phyloP scores from a whole-genome alignment of 805 yeast genomes.

The Pichia californica region DNA sequence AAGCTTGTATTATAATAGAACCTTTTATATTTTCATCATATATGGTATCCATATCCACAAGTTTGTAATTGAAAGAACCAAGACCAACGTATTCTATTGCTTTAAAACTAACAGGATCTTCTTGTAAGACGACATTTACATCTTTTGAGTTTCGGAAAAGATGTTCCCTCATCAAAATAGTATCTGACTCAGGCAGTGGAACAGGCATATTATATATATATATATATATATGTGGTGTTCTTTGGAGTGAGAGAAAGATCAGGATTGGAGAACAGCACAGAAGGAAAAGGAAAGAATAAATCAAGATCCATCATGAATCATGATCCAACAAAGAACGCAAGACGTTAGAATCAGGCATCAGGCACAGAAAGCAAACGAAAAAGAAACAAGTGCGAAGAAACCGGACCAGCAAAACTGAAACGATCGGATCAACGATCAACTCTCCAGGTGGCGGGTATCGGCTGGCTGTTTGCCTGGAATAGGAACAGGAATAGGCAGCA shows the following conservation, averaged over 20 bases:
- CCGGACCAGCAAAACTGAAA: too few species aligned
- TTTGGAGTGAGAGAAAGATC: background rate
- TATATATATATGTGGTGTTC: background rate
- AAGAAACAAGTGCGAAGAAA: too few species aligned
- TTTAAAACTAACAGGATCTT: slow-evolving; percentile 22
- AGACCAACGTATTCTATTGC: slow-evolving; percentile 27
- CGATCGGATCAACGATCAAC: too few species aligned
- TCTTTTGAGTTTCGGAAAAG: slow-evolving; percentile 23
- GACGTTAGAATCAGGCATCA: too few species aligned
- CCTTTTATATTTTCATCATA: background rate
- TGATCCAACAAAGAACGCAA: too few species aligned
- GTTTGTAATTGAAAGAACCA: slow-evolving; percentile 25
- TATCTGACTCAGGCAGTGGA: slow-evolving; percentile 29
- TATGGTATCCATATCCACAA: slow-evolving; percentile 12
- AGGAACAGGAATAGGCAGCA: too few species aligned
- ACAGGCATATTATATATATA: slow-evolving; percentile 21
- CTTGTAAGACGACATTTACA: slow-evolving; percentile 24
- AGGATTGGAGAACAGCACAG: background rate
- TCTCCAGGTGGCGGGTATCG: too few species aligned
- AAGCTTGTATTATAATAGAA: background rate
- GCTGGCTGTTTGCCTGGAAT: too few species aligned
- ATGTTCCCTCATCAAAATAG: slow-evolving; percentile 30
- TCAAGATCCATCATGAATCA: too few species aligned
- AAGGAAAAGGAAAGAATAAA: too few species aligned
- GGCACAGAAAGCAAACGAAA: too few species aligned